phyloP scores from a whole-genome alignment of 192 early-diverging fungal species.

The Backusella psychrophila region DNA sequence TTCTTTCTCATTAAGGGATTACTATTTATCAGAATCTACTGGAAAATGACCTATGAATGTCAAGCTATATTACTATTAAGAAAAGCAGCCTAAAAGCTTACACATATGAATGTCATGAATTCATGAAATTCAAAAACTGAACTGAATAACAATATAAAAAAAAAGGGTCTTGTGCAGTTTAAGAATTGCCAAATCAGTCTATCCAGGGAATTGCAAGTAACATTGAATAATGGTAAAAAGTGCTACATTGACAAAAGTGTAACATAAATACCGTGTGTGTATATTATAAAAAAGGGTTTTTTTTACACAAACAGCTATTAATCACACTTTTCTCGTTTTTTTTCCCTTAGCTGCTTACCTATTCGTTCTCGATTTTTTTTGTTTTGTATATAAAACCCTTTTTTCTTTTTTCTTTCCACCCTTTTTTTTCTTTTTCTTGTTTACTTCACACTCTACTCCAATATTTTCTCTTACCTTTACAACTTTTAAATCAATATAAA shows the following conservation, averaged over 20 bases:
- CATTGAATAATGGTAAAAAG: background rate
- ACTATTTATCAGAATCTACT: background rate
- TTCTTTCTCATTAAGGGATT: background rate
- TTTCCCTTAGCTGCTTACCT: background rate
- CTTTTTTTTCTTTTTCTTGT: background rate
- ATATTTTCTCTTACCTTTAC: background rate
- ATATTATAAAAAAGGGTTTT: background rate
- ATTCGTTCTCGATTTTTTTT: background rate
- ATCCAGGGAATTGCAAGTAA: background rate
- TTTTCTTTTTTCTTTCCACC: background rate
- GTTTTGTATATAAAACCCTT: conserved; percentile 6
- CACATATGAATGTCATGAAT: too few relatives aligned
- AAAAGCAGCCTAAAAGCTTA: too few relatives aligned
- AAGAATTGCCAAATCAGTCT: background rate
- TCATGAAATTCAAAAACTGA: too few relatives aligned
- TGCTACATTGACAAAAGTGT: background rate
- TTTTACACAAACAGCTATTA: background rate
- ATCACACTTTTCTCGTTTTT: background rate
- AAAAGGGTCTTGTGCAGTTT: background rate
- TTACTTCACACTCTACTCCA: background rate
- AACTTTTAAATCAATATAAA: background rate
- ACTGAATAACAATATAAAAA: background rate
- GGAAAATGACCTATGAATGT: background rate
- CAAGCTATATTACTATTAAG: background rate
- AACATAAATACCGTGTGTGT: background rate